These are phyloP conservation scores for Wickerhamiella spandovensis DNA, from an alignment of 805 yeast species.

Conservation along the genomic window DNA sequence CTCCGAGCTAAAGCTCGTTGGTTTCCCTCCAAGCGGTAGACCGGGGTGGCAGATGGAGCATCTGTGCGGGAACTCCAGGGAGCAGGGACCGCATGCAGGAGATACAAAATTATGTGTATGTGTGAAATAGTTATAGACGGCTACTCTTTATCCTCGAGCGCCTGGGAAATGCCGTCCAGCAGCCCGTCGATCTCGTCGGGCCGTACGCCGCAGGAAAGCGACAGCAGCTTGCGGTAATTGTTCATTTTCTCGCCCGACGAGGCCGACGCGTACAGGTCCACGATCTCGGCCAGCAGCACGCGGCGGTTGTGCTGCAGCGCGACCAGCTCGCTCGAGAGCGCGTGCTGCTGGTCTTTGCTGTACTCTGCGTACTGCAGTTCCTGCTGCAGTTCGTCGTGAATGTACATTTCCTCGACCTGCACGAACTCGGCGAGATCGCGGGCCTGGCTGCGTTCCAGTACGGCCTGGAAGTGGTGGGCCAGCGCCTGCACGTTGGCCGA, in stretches of 20 bases:
- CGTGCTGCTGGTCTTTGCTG: conserved; percentile 14
- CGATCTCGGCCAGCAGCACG: conserved; percentile 33
- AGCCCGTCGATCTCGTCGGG: conserved; percentile 70
- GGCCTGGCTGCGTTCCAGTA: conserved; percentile 55
- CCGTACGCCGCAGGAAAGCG: conserved; percentile 62
- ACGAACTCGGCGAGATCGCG: conserved; percentile 44
- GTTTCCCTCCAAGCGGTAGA: too few relatives aligned
- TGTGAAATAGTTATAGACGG: neutral
- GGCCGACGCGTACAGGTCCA: conserved; percentile 34
- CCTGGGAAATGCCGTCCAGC: conserved; percentile 61
- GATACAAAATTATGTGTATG: neutral
- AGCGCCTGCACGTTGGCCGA: conserved; percentile 19
- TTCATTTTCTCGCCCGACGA: conserved; percentile 46
- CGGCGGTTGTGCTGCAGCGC: conserved; percentile 31
- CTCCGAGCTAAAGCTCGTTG: too few relatives aligned
- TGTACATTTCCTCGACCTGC: conserved; percentile 36
- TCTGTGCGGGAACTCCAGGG: too few relatives aligned
- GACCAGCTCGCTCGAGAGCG: conserved; percentile 27
- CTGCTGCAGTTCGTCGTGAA: conserved; percentile 18
- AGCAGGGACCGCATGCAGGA: too few relatives aligned
- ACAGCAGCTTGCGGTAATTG: conserved; percentile 66
- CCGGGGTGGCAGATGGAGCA: too few relatives aligned
- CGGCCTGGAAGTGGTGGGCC: conserved; percentile 27
- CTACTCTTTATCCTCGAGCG: conserved; percentile 16
- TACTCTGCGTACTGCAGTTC: conserved; percentile 9